Conservation (phyloP, 176 grass and related monocot species). For the Avena atlantica region DNA sequence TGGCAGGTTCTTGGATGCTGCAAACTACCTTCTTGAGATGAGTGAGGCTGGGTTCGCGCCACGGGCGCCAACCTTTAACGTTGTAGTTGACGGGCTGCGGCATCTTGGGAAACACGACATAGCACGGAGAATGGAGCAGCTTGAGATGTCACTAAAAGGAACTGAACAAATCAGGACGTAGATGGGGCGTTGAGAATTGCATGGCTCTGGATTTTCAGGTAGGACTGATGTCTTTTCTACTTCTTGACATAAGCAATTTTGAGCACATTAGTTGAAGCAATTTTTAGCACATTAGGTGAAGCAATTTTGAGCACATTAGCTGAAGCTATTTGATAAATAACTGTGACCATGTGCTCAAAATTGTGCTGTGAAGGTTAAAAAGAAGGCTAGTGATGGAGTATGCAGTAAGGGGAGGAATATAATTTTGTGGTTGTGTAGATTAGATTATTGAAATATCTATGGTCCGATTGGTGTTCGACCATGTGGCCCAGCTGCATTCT, state of each 20-base stretch:
- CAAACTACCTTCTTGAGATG: constrained; percentile 92
- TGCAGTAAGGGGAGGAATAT: constrained; percentile 13
- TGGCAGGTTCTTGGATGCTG: constrained; percentile 74
- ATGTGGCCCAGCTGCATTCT: neutral
- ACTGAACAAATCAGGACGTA: constrained; percentile 40
- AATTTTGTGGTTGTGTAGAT: neutral
- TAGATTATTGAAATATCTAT: constrained; percentile 15
- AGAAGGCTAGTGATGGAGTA: constrained; percentile 3
- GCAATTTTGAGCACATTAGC: too few relatives aligned
- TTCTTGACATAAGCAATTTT: constrained; percentile 6
- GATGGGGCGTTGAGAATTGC: neutral
- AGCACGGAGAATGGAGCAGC: constrained; percentile 73
- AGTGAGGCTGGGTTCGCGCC: constrained; percentile 73
- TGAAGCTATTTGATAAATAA: neutral
- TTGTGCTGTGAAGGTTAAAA: too few relatives aligned
- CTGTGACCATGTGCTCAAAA: neutral
- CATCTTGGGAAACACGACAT: constrained; percentile 80
- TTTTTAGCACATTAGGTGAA: neutral
- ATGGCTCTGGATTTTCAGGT: constrained; percentile 40
- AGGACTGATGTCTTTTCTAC: neutral
- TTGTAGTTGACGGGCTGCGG: constrained; percentile 74
- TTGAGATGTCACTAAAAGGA: constrained; percentile 70
- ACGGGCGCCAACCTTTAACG: constrained; percentile 64
- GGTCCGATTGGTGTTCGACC: neutral
- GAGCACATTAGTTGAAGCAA: too few relatives aligned